These are phyloP conservation scores for Saturnispora silvae DNA, from an alignment of 805 yeast genomes.

Conservation along the genomic window DNA sequence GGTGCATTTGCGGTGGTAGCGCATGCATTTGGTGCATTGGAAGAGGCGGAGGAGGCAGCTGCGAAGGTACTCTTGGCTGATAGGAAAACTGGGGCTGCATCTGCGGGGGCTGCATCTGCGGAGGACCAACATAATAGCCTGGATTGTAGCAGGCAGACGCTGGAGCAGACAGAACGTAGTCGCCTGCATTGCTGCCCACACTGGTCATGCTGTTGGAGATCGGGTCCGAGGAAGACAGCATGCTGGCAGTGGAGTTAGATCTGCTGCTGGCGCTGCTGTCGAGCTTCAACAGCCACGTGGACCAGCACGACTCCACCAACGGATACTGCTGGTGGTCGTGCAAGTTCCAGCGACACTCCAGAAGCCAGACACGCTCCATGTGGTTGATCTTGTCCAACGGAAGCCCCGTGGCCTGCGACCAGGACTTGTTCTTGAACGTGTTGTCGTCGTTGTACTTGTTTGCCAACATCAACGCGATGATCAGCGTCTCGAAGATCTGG, in stretches of 20 bases:
- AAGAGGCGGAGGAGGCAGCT: neutral
- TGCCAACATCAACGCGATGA: constrained; percentile 68
- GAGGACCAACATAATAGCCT: too few species aligned
- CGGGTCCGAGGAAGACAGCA: neutral
- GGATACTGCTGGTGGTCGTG: constrained; percentile 23
- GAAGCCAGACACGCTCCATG: constrained; percentile 49
- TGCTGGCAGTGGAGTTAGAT: neutral
- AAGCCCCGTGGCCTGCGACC: constrained; percentile 94
- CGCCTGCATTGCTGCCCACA: neutral
- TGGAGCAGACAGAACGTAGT: too few species aligned
- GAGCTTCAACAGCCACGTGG: constrained; percentile 27
- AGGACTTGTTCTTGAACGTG: constrained; percentile 87
- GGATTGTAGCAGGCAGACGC: too few species aligned
- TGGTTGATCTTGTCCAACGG: constrained; percentile 47
- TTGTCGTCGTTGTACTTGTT: constrained; percentile 95
- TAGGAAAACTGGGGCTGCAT: too few species aligned
- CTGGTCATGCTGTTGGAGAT: neutral
- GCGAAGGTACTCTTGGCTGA: neutral
- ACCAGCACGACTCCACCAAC: constrained; percentile 29
- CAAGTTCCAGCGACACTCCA: constrained; percentile 22
- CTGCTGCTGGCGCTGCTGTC: constrained; percentile 1
- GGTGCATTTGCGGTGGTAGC: neutral
- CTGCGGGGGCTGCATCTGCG: too few species aligned
- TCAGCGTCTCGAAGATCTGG: constrained; percentile 43
- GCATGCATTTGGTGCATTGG: neutral